Percentiles rank a stretch among this genome's conserved stretches.
Evolutionary conservation across 352 stramenopile species (phyloP).

Genomic region (Aphanomyces stellatus): DNA sequence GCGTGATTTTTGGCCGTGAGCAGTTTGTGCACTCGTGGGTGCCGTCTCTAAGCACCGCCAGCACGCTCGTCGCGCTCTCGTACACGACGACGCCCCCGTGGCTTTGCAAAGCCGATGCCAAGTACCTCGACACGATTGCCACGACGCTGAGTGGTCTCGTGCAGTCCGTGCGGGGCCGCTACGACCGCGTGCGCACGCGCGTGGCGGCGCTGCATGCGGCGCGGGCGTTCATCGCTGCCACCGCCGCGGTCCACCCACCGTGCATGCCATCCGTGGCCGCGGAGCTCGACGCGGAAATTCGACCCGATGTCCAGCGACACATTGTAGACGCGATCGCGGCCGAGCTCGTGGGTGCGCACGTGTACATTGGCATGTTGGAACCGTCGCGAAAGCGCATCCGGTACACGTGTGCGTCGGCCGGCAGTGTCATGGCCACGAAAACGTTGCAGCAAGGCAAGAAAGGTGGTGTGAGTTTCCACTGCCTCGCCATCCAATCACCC

Average conservation of each 20-base stretch:
- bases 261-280: constrained; percentile 20
- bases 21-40: neutral
- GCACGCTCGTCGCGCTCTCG: neutral
- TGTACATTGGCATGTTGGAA: constrained; percentile 61
- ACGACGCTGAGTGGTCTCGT: constrained; percentile 30
- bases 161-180: constrained; percentile 27
- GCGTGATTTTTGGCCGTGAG: constrained; percentile 14
- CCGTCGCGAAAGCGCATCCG: constrained; percentile 32
- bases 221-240: constrained; percentile 3
- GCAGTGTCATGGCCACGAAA: constrained; percentile 54
- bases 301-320: constrained; percentile 28
- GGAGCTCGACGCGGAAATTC: constrained; percentile 38
- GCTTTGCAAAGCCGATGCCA: constrained; percentile 24
- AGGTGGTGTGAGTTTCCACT: constrained; percentile 54
- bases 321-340: constrained; percentile 31
- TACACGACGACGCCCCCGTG: neutral
- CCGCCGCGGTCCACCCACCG: constrained; percentile 12
- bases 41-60: neutral
- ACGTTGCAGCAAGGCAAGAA: constrained; percentile 39
- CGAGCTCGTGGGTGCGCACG: constrained; percentile 29
- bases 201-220: constrained; percentile 27
- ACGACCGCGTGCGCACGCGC: constrained; percentile 36
- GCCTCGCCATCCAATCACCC: constrained; percentile 30
- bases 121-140: constrained; percentile 39
- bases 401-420: constrained; percentile 44